phyloP scores from a whole-genome alignment of 108 stramenopile genomes.

The Pseudonitzschia pungens region DNA sequence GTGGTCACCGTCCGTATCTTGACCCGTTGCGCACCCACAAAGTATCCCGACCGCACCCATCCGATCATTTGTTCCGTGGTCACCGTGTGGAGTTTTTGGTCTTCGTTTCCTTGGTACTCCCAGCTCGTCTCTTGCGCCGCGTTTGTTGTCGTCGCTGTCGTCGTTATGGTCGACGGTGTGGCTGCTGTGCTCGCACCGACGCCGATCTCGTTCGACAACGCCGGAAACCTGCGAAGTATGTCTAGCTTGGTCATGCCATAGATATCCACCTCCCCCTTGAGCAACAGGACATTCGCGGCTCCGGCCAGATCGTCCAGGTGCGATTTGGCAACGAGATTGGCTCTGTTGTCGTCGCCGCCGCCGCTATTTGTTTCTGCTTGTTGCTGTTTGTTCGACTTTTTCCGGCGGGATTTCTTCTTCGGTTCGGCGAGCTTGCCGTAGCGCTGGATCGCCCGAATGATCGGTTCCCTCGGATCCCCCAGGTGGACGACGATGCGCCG shows the following conservation, averaged over 20 bases:
- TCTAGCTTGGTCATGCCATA: conserved; percentile 59
- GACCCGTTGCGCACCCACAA: conserved; percentile 75
- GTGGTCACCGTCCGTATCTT: conserved; percentile 56
- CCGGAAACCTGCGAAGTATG: conserved; percentile 38
- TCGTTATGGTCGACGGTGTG: too few relatives aligned
- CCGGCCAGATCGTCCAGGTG: conserved; percentile 64
- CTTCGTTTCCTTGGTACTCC: conserved; percentile 85
- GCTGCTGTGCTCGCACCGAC: conserved; percentile 26
- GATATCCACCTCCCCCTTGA: conserved; percentile 70
- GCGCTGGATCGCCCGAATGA: conserved; percentile 58
- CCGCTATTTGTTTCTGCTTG: conserved; percentile 14
- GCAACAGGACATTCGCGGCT: conserved; percentile 61
- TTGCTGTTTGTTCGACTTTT: not conserved
- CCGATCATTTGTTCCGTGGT: conserved; percentile 78
- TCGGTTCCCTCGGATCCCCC: conserved; percentile 50
- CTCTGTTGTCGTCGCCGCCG: not conserved
- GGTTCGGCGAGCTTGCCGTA: conserved; percentile 46
- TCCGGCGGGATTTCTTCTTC: conserved; percentile 6
- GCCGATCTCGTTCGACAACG: conserved; percentile 1
- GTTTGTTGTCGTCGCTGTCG: not conserved
- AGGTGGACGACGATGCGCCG: conserved; percentile 48
- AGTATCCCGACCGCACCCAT: conserved; percentile 81
- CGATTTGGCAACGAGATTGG: conserved; percentile 12
- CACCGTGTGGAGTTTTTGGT: conserved; percentile 69
- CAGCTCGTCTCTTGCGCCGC: conserved; percentile 35